phyloP scores from a whole-genome alignment of 768 basidiomycete genomes.

The Lactarius pseudohatsudake region DNA sequence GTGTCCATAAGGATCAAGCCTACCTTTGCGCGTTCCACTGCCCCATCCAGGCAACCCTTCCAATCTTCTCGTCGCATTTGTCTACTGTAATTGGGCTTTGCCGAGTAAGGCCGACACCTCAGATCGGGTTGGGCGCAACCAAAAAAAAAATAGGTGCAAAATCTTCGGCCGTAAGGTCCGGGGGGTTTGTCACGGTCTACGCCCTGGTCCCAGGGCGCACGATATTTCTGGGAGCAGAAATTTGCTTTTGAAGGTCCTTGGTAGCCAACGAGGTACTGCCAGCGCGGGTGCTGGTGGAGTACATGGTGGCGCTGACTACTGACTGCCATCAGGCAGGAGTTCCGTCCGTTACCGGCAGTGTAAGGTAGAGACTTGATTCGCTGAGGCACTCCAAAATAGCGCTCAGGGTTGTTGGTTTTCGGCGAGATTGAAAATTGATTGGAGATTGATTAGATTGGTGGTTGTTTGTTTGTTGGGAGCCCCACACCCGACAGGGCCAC shows the following conservation, averaged over 20 bases:
- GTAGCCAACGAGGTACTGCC: conserved; percentile 9
- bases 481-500: conserved; percentile 7
- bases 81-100: background rate
- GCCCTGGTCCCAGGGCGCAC: conserved; percentile 6
- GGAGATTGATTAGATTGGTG: conserved; percentile 11
- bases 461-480: conserved; percentile 9
- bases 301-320: background rate
- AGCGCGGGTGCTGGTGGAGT: conserved; percentile 1
- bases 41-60: background rate
- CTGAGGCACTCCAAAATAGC: background rate
- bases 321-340: conserved; percentile 6
- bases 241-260: background rate
- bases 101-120: background rate
- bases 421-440: background rate
- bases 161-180: conserved; percentile 11
- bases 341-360: background rate
- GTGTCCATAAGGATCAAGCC: background rate
- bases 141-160: background rate
- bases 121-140: background rate
- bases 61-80: background rate
- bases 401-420: conserved; percentile 2
- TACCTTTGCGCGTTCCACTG: background rate
- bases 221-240: background rate
- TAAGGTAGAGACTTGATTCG: background rate
- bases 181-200: background rate